These are phyloP conservation scores for Thraustochytrium sp. DNA, from an alignment of 352 stramenopile genomes.

Conservation along the genomic window DNA sequence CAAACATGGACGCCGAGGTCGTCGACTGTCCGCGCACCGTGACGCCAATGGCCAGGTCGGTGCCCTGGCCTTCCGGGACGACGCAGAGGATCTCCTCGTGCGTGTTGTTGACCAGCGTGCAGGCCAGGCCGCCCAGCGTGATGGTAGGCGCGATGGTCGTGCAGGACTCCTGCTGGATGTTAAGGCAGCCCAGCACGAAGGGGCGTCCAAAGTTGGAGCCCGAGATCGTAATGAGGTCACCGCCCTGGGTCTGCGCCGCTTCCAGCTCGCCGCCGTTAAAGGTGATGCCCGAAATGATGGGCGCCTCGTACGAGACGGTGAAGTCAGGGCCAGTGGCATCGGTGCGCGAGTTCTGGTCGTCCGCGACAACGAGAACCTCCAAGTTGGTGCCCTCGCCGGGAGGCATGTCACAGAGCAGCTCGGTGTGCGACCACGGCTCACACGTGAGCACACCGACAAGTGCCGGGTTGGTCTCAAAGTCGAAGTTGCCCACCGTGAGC, in stretches of 20 bases:
- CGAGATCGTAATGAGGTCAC: background rate
- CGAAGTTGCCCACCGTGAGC: background rate
- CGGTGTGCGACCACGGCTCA: background rate
- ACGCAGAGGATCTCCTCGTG: slow-evolving; percentile 17
- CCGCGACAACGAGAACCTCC: background rate
- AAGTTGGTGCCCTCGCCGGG: slow-evolving; percentile 25
- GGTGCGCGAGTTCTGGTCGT: background rate
- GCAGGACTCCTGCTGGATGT: background rate
- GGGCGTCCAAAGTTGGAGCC: slow-evolving; percentile 35
- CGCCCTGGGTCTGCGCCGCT: background rate
- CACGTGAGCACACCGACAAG: background rate
- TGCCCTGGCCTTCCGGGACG: background rate
- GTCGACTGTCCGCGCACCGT: background rate
- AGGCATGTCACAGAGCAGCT: background rate
- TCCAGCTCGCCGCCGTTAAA: background rate
- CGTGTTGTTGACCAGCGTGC: slow-evolving; percentile 5
- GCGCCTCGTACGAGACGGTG: slow-evolving; percentile 11
- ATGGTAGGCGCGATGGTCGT: background rate
- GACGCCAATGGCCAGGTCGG: background rate
- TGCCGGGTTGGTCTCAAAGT: background rate
- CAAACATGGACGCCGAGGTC: background rate
- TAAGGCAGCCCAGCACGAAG: background rate
- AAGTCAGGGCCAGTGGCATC: background rate
- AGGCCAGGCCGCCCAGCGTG: background rate
- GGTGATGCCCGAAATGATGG: background rate